Percentiles rank a stretch among this genome's conserved stretches.
These are phyloP conservation scores for Cladosporium oxysporum DNA, from an alignment of 2,329 filamentous ascomycete genomes.

Conservation along the genomic window DNA sequence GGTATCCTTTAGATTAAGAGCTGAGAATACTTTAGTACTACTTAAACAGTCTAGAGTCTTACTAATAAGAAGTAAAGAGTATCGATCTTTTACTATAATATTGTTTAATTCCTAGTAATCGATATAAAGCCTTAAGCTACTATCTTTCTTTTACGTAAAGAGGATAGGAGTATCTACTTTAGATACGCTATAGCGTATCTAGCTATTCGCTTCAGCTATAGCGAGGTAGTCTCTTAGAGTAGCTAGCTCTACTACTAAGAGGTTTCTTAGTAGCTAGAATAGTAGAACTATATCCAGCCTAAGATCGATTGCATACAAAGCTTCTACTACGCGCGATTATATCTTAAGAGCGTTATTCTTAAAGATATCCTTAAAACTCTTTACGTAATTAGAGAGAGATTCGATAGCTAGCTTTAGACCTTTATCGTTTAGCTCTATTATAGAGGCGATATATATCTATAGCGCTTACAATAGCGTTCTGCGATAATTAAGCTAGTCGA, in stretches of 20 bases:
- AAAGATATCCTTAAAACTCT: not conserved
- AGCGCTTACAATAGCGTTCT: not conserved
- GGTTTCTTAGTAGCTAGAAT: not conserved
- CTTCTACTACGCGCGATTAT: no score
- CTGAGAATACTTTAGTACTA: not conserved
- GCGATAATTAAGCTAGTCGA: not conserved
- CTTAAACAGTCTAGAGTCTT: not conserved
- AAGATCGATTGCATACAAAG: not conserved
- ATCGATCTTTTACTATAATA: conserved; percentile 10
- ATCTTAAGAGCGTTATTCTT: no score
- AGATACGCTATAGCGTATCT: not conserved
- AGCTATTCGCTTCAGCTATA: not conserved
- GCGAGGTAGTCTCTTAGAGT: not conserved
- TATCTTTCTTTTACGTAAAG: no score
- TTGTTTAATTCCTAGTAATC: not conserved
- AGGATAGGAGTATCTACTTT: no score
- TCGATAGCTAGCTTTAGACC: no score
- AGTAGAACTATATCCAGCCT: not conserved
- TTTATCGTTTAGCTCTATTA: no score
- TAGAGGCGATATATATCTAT: not conserved
- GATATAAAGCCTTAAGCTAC: not conserved
- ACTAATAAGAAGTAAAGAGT: not conserved
- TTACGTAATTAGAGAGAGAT: no score
- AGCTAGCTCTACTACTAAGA: not conserved
- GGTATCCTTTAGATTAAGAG: not conserved